Percentiles rank a stretch among this genome's conserved stretches.
These are phyloP conservation scores for Bullera alba DNA, from an alignment of 768 basidiomycete species.

Conservation along the genomic window DNA sequence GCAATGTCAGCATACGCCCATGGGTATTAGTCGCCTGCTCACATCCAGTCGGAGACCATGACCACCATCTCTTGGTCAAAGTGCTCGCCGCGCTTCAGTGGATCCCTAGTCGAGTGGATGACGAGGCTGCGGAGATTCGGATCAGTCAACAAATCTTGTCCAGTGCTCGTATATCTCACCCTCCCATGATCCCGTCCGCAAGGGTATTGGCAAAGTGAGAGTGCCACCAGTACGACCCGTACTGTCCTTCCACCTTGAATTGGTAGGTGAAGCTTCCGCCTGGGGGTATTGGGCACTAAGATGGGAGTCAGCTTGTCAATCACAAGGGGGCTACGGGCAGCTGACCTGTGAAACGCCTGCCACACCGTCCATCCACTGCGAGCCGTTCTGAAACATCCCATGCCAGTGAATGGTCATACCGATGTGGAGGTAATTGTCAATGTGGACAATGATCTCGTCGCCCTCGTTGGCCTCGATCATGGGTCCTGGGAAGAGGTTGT, in stretches of 20 bases:
- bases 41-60: slow-evolving; percentile 17
- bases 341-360: slow-evolving; percentile 25
- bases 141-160: not conserved
- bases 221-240: slow-evolving; percentile 33
- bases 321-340: not conserved
- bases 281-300: slow-evolving; percentile 28
- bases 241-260: slow-evolving; percentile 18
- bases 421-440: slow-evolving; percentile 23
- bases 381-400: slow-evolving; percentile 30
- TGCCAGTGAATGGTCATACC: slow-evolving; percentile 27
- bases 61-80: slow-evolving; percentile 31
- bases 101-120: slow-evolving; percentile 23
- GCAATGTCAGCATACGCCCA: not conserved
- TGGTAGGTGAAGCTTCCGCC: slow-evolving; percentile 27
- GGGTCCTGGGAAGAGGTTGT: slow-evolving; percentile 24
- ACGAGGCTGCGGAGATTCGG: slow-evolving; percentile 10
- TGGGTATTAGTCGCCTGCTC: not conserved
- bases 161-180: slow-evolving; percentile 5
- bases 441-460: slow-evolving; percentile 25
- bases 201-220: slow-evolving; percentile 26
- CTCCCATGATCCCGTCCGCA: slow-evolving; percentile 26
- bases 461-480: slow-evolving; percentile 35
- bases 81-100: slow-evolving; percentile 25
- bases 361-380: slow-evolving; percentile 26
- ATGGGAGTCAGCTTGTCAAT: not conserved